Evolutionary conservation across 1,284 basidiomycete genomes (phyloP).

Genomic region (Chalciporus sp.): DNA sequence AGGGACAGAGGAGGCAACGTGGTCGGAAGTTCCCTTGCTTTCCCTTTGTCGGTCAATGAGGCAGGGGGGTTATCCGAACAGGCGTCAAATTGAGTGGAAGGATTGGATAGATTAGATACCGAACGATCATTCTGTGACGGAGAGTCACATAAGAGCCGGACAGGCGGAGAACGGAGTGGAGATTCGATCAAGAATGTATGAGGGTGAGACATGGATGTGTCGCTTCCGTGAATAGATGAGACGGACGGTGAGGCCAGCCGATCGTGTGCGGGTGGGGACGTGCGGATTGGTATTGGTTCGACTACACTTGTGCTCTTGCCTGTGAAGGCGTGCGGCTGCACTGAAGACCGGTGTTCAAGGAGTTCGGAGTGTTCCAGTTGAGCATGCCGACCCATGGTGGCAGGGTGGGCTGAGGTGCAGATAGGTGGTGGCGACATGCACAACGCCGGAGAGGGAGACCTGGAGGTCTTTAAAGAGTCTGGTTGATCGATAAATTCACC

Average conservation of each 20-base stretch:
- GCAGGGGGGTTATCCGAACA: constrained; percentile 16
- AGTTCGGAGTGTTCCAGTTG: constrained; percentile 18
- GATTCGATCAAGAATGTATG: constrained; percentile 3
- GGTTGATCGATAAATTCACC: constrained; percentile 36
- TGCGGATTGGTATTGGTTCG: constrained; percentile 48
- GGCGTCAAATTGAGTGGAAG: constrained; percentile 18
- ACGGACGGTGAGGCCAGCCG: constrained; percentile 22
- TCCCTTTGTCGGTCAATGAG: constrained; percentile 49
- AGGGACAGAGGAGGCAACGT: constrained; percentile 66
- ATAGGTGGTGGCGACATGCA: constrained; percentile 4
- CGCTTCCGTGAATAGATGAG: neutral
- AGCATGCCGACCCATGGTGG: constrained; percentile 11
- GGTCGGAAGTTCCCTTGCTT: constrained; percentile 60
- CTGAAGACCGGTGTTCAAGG: neutral
- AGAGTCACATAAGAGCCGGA: constrained; percentile 17
- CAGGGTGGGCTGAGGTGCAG: constrained; percentile 19
- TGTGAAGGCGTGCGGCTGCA: neutral
- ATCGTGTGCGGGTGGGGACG: constrained; percentile 36
- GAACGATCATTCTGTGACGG: constrained; percentile 13
- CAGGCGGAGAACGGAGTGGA: neutral
- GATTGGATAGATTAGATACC: constrained; percentile 33
- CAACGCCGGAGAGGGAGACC: constrained; percentile 12
- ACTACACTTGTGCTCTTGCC: constrained; percentile 54
- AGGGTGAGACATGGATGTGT: neutral
- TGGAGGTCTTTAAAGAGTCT: constrained; percentile 19